These are phyloP conservation scores for Syncephalastrum contaminatum DNA, from an alignment of 371 early-diverging fungal species.

Conservation along the genomic window DNA sequence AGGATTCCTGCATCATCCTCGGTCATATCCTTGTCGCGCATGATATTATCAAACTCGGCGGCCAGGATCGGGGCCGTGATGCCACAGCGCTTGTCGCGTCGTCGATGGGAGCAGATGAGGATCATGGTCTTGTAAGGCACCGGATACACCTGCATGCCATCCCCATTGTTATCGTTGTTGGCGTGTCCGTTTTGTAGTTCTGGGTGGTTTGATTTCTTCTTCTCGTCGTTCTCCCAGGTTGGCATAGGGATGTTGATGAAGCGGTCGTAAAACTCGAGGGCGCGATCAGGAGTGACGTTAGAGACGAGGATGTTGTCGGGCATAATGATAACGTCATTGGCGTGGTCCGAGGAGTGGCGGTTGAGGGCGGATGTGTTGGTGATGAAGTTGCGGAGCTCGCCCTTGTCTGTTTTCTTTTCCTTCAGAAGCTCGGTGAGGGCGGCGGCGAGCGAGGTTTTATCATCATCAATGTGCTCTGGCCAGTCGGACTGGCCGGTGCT, in stretches of 20 bases:
- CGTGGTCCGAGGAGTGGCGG: slow-evolving; percentile 23
- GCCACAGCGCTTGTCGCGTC: slow-evolving; percentile 82
- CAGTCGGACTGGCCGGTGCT: slow-evolving; percentile 65
- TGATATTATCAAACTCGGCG: slow-evolving; percentile 62
- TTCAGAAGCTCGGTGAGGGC: slow-evolving; percentile 24
- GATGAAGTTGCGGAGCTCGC: slow-evolving; percentile 38
- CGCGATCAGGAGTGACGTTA: slow-evolving; percentile 51
- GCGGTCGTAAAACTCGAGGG: slow-evolving; percentile 44
- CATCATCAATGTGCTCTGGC: slow-evolving; percentile 61
- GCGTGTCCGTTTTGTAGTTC: background rate
- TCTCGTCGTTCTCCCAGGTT: slow-evolving; percentile 11
- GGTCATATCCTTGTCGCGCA: slow-evolving; percentile 59
- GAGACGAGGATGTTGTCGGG: slow-evolving; percentile 60
- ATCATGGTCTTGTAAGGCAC: slow-evolving; percentile 55
- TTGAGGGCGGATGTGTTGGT: slow-evolving; percentile 51
- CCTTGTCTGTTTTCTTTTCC: slow-evolving; percentile 12
- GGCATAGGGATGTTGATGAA: slow-evolving; percentile 46
- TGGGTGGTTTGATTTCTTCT: slow-evolving; percentile 3
- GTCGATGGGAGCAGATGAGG: slow-evolving; percentile 77
- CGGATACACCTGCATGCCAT: slow-evolving; percentile 31
- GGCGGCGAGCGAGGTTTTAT: slow-evolving; percentile 49
- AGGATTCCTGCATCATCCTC: slow-evolving; percentile 50
- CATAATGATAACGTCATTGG: slow-evolving; percentile 45
- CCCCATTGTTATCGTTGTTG: slow-evolving; percentile 1
- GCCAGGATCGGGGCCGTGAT: slow-evolving; percentile 72